Evolutionary conservation across 257 asterid species (phyloP).

Genomic region (Osmanthus fragrans): DNA sequence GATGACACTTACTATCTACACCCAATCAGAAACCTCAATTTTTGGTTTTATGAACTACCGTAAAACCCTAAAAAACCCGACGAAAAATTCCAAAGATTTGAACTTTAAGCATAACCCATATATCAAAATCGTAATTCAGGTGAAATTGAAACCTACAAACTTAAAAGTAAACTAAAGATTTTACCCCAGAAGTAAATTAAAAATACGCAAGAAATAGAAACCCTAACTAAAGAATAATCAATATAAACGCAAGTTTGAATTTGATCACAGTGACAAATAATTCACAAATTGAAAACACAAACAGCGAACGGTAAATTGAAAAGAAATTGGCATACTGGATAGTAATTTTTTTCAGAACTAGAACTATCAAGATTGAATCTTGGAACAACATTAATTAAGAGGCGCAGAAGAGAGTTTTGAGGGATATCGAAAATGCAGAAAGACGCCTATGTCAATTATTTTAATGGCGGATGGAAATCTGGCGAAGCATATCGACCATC

Average conservation of each 20-base stretch:
- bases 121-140: conserved; percentile 15
- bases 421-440: neutral
- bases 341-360: conserved; percentile 5
- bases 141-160: neutral
- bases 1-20: neutral
- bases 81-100: neutral
- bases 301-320: neutral
- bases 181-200: neutral
- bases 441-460: conserved; percentile 28
- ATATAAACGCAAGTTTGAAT: neutral
- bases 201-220: conserved; percentile 6
- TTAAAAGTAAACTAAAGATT: conserved; percentile 19
- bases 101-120: neutral
- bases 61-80: conserved; percentile 21
- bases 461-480: conserved; percentile 41
- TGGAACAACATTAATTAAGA: conserved; percentile 20
- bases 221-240: conserved; percentile 1
- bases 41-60: neutral
- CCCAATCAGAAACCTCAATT: conserved; percentile 8
- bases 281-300: conserved; percentile 1
- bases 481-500: conserved; percentile 34
- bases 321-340: conserved; percentile 34
- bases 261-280: conserved; percentile 17
- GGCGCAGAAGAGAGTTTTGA: neutral
- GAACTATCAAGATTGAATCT: conserved; percentile 19